Percentiles rank a stretch among this genome's conserved stretches.
Evolutionary conservation across 345 rosid genomes (phyloP).

Genomic region (Xanthoceras sorbifolium): DNA sequence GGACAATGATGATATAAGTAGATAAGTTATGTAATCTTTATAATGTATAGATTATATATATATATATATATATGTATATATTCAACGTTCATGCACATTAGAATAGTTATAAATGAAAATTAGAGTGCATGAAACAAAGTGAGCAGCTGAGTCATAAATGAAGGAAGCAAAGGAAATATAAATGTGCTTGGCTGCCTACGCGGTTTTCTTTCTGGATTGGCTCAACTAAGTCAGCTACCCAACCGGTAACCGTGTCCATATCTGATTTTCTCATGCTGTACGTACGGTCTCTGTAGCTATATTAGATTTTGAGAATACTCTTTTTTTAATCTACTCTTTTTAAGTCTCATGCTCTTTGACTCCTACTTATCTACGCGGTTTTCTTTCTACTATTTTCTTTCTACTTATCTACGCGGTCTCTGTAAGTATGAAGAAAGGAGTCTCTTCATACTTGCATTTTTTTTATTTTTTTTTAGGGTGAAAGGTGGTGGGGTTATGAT

Average conservation of each 20-base stretch:
- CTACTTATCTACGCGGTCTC: too few species aligned
- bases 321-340: too few species aligned
- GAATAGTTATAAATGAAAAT: neutral
- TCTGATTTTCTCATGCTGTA: neutral
- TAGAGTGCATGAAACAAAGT: neutral
- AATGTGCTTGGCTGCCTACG: constrained; percentile 44
- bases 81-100: neutral
- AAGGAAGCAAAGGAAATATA: neutral
- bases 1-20: neutral
- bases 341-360: too few species aligned
- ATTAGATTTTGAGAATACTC: neutral
- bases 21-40: neutral
- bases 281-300: too few species aligned
- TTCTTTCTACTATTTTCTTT: too few species aligned
- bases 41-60: neutral
- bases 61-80: neutral
- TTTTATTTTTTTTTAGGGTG: too few species aligned
- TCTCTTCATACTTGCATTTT: too few species aligned
- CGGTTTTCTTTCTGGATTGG: constrained; percentile 34
- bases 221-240: constrained; percentile 3
- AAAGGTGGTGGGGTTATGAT: too few species aligned
- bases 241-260: constrained; percentile 3
- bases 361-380: too few species aligned
- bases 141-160: constrained; percentile 16
- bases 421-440: too few species aligned